Evolutionary conservation across 768 basidiomycete genomes (phyloP).

Genomic region (Cubamyces lactineus): DNA sequence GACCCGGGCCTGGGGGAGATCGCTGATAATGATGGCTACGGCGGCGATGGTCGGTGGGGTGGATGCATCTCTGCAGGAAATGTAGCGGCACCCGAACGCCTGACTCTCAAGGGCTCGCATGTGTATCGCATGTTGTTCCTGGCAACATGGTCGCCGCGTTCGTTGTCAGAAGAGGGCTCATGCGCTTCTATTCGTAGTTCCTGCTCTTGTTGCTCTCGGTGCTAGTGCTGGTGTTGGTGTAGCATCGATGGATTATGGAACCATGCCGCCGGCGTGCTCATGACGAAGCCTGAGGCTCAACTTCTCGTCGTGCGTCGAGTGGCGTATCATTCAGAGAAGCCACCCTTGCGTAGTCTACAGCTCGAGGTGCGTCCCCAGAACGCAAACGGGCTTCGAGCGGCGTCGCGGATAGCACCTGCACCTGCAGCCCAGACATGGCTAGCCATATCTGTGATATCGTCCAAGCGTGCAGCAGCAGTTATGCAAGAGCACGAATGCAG

Average conservation of each 20-base stretch:
- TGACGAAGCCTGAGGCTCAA: not conserved
- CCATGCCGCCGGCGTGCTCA: not conserved
- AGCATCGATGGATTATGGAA: not conserved
- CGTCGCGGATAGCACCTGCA: too few species aligned
- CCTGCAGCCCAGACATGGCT: too few species aligned
- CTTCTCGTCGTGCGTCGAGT: not conserved
- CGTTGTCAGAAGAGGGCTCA: not conserved
- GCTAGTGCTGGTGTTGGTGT: not conserved
- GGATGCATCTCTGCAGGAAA: too few species aligned
- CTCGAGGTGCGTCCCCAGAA: too few species aligned
- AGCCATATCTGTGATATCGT: too few species aligned
- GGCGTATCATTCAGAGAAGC: slow-evolving; percentile 1
- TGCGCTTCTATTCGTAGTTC: not conserved
- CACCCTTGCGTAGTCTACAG: not conserved
- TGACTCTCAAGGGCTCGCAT: not conserved
- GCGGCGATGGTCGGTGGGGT: too few species aligned
- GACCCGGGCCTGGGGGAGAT: too few species aligned
- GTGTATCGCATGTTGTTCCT: not conserved
- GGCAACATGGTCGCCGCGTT: not conserved
- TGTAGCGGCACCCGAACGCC: not conserved
- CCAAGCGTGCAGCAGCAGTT: not conserved
- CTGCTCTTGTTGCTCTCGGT: not conserved
- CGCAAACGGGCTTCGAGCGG: too few species aligned
- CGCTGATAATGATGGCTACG: too few species aligned
- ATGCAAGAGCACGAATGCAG: not conserved